Evolutionary conservation across 2,329 filamentous ascomycete species (phyloP), one percentile per base, ranked within the genome.

Genomic region (Sordariomycetes sp.): DNA sequence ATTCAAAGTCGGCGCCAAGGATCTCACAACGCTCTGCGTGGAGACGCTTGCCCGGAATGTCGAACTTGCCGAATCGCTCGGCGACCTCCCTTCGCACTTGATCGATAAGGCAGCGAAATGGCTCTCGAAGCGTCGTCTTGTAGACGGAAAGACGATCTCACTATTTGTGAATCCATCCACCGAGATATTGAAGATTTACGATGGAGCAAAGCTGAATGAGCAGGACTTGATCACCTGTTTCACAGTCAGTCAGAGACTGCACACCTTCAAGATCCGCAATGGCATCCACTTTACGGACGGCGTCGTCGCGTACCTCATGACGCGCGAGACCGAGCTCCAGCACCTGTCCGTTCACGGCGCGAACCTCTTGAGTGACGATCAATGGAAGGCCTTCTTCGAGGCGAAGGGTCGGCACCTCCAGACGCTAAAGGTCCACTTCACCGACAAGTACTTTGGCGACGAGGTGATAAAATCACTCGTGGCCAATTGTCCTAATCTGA

Each of bases 221-320:
- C 81, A 90, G 62, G 90, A 97, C 65, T 90, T 87, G 62, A 79
- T 88, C 53, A 81, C 85, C 61, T 89, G 96, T 50, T 90, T 96
- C 61, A 86, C 90, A 55, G 78, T 83, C 2, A 84, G 87, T 58
- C 83, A 88, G 0, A 76, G 76, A 6, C 73, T 96, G 57, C 82
- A 82, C 63, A 79, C 78, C 51, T 76, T 96, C 58, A 87, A 90
- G 62, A 73, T 95, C 12, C 84, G 87, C 54, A 92, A 91, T 64
- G 89, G 86, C n/a, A 88, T 94, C 54, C 91, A 96, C 66, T 86
- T 96, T 76, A 96, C 95, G 69, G 87, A 96, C 64, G 76, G 77
- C 45, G 87, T 90, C 50, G 79, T 96, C 69, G 81, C 89, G 56
- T 96, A 92, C 67, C 80, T 96, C 65, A 75, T 89, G 22, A 83